Evolutionary conservation across 1,284 basidiomycete genomes (phyloP).

Genomic region (Ganoderma sinense): DNA sequence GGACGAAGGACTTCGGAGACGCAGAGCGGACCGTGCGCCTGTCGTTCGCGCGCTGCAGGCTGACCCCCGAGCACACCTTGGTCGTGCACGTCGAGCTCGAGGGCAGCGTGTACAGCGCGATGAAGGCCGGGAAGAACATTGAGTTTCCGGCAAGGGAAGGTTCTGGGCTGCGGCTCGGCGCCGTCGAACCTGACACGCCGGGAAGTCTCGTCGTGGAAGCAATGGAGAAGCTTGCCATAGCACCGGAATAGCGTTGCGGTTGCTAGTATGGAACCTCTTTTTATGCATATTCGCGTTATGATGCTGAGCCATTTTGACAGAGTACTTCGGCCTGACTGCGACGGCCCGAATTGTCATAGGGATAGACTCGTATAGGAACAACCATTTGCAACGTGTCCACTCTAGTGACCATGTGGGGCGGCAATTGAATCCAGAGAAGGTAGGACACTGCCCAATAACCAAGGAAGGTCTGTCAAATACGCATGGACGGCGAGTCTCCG

Average conservation of each 20-base stretch:
- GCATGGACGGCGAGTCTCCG: too few species aligned
- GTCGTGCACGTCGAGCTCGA: constrained; percentile 6
- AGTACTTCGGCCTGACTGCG: neutral
- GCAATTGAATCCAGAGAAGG: neutral
- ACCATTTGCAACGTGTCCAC: neutral
- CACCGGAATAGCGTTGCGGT: neutral
- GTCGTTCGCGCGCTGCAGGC: constrained; percentile 10
- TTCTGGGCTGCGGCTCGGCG: neutral
- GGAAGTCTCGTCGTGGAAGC: neutral
- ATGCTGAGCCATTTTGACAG: neutral
- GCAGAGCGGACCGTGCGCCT: constrained; percentile 6
- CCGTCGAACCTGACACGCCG: neutral
- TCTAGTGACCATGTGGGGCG: neutral
- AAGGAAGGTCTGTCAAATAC: neutral
- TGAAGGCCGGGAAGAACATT: neutral
- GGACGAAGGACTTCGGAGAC: constrained; percentile 11
- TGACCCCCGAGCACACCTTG: neutral
- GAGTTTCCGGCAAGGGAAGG: neutral
- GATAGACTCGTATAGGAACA: neutral
- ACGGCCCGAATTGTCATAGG: neutral
- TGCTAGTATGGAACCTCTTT: neutral
- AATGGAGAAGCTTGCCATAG: neutral
- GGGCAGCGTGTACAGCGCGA: neutral
- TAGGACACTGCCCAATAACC: neutral
- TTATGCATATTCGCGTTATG: neutral